A percentile compares a stretch with the other conserved stretches of the same genome.
Evolutionary conservation across 108 stramenopile genomes (phyloP).

Genomic region (Mediolabrus comicus): DNA sequence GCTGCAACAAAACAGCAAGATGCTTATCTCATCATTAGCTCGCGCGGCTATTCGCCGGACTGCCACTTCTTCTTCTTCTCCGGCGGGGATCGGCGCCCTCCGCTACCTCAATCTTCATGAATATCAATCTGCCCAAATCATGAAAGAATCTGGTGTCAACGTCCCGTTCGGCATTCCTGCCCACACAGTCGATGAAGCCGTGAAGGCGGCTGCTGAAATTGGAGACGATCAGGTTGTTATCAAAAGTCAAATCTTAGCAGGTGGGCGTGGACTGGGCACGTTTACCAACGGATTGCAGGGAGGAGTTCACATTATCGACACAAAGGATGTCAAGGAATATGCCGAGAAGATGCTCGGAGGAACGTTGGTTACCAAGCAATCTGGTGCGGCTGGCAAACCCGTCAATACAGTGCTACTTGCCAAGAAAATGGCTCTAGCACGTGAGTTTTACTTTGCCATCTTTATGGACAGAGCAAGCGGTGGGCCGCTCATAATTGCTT

Average conservation of each 20-base stretch:
- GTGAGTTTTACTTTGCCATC: conserved; percentile 87
- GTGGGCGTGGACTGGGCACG: conserved; percentile 65
- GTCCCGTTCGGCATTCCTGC: conserved; percentile 51
- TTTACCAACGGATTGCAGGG: conserved; percentile 76
- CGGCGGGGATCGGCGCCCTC: neutral
- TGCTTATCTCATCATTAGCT: neutral
- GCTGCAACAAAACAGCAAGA: neutral
- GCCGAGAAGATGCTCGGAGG: conserved; percentile 63
- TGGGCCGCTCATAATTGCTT: conserved; percentile 83
- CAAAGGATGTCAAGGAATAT: conserved; percentile 47
- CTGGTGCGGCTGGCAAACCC: conserved; percentile 72
- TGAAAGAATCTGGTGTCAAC: conserved; percentile 59
- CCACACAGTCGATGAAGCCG: conserved; percentile 34
- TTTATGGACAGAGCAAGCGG: conserved; percentile 82
- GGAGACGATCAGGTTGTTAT: conserved; percentile 56
- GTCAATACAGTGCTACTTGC: conserved; percentile 73
- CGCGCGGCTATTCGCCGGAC: conserved; percentile 1
- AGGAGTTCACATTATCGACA: conserved; percentile 62
- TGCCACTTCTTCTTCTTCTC: neutral
- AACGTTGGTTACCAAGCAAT: conserved; percentile 74
- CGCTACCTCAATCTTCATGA: conserved; percentile 80
- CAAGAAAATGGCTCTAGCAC: conserved; percentile 74
- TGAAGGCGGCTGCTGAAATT: conserved; percentile 29
- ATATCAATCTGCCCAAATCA: conserved; percentile 66
- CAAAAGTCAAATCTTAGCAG: conserved; percentile 74